A percentile compares a stretch with the other conserved stretches of the same genome.
These are phyloP conservation scores for Exophiala mesophila DNA, from an alignment of 2,329 filamentous ascomycete genomes.

Conservation along the genomic window DNA sequence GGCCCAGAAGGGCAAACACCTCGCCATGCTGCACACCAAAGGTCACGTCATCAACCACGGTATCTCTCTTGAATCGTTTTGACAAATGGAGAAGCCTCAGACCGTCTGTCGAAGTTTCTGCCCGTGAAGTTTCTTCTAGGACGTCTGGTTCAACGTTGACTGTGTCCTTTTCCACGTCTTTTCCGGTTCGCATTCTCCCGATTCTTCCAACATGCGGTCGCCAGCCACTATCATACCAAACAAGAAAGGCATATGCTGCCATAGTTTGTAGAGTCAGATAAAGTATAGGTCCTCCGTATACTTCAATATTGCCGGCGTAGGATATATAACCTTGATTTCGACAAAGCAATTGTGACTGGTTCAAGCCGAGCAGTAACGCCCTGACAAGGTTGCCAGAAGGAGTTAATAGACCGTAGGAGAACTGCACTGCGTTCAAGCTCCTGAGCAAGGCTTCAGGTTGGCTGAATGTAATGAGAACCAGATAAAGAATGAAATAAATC, in stretches of 20 bases:
- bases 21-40: slow-evolving; percentile 37
- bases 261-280: slow-evolving; percentile 21
- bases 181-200: background rate
- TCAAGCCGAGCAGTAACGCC: slow-evolving; percentile 18
- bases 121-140: slow-evolving; percentile 4
- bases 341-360: slow-evolving; percentile 19
- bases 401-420: slow-evolving; percentile 15
- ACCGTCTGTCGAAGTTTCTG: slow-evolving; percentile 6
- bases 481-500: slow-evolving; percentile 17
- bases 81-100: slow-evolving; percentile 18
- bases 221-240: slow-evolving; percentile 11
- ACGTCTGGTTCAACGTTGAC: slow-evolving; percentile 37
- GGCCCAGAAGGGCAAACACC: slow-evolving; percentile 44
- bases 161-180: background rate
- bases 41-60: slow-evolving; percentile 33
- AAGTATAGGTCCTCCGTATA: slow-evolving; percentile 18
- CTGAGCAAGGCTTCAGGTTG: slow-evolving; percentile 6
- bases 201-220: background rate
- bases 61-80: slow-evolving; percentile 15
- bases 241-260: slow-evolving; percentile 12
- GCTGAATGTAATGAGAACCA: slow-evolving; percentile 9
- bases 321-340: slow-evolving; percentile 1
- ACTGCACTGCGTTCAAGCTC: slow-evolving; percentile 17
- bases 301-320: slow-evolving; percentile 11
- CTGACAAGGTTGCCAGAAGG: slow-evolving; percentile 18